These are phyloP conservation scores for Albugo candida DNA, from an alignment of 352 stramenopile genomes.

Conservation along the genomic window DNA sequence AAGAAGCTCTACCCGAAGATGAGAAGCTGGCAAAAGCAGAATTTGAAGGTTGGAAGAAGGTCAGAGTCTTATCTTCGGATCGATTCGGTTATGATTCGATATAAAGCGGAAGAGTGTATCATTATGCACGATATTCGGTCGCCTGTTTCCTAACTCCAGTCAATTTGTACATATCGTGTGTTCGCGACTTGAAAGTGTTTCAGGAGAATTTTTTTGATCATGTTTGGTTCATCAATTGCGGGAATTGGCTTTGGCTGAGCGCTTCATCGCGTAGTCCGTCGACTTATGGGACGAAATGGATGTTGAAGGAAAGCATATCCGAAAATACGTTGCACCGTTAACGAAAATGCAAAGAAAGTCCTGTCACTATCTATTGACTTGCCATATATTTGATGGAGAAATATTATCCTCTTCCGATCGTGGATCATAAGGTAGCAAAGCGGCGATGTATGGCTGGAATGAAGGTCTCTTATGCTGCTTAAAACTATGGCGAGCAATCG, in stretches of 20 bases:
- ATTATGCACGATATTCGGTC: slow-evolving; percentile 86
- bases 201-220: slow-evolving; percentile 91
- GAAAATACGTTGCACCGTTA: slow-evolving; percentile 84
- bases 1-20: slow-evolving; percentile 14
- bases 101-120: slow-evolving; percentile 75
- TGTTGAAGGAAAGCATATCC: slow-evolving; percentile 80
- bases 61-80: slow-evolving; percentile 94
- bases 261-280: slow-evolving; percentile 85
- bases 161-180: slow-evolving; percentile 92
- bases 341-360: slow-evolving; percentile 83
- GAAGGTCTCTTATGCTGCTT: slow-evolving; percentile 53
- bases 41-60: slow-evolving; percentile 86
- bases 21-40: slow-evolving; percentile 65
- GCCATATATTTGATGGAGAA: slow-evolving; percentile 75
- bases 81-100: slow-evolving; percentile 92
- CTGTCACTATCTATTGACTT: slow-evolving; percentile 62
- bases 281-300: slow-evolving; percentile 94
- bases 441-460: slow-evolving; percentile 84
- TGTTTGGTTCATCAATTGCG: slow-evolving; percentile 93
- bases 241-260: slow-evolving; percentile 96
- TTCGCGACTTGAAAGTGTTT: slow-evolving; percentile 80
- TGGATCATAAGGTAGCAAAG: slow-evolving; percentile 82
- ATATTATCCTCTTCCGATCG: slow-evolving; percentile 90
- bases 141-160: slow-evolving; percentile 98
- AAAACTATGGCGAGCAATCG: slow-evolving; percentile 7